Evolutionary conservation across 176 grass and related monocot species (phyloP).

Genomic region (Ampelocalamus luodianensis): DNA sequence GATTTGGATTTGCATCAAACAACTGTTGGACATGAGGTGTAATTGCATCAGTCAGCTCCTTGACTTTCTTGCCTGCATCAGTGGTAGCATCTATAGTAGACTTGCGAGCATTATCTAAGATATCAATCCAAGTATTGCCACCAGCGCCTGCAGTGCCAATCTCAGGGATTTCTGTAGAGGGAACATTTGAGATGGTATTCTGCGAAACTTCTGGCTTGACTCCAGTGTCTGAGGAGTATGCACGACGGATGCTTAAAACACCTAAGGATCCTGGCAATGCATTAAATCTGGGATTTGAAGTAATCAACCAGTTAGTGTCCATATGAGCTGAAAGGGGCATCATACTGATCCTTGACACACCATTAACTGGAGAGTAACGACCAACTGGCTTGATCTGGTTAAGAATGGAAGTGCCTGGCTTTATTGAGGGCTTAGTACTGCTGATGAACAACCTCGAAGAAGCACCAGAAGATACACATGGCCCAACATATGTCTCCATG

Average conservation of each 20-base stretch:
- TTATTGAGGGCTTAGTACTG: slow-evolving; percentile 36
- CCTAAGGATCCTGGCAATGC: slow-evolving; percentile 37
- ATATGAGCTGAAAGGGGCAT: slow-evolving; percentile 31
- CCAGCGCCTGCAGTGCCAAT: slow-evolving; percentile 35
- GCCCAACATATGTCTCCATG: slow-evolving; percentile 45
- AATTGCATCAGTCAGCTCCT: slow-evolving; percentile 65
- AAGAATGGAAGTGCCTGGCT: slow-evolving; percentile 15
- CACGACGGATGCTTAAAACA: slow-evolving; percentile 32
- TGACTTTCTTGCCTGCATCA: slow-evolving; percentile 62
- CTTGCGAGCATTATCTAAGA: slow-evolving; percentile 60
- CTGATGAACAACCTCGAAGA: slow-evolving; percentile 38
- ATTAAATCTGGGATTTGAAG: slow-evolving; percentile 37
- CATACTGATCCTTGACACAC: slow-evolving; percentile 32
- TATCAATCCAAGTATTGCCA: slow-evolving; percentile 58
- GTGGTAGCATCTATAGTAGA: slow-evolving; percentile 59
- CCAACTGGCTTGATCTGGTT: slow-evolving; percentile 34
- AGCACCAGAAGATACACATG: slow-evolving; percentile 33
- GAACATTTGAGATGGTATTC: slow-evolving; percentile 44
- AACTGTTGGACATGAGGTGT: slow-evolving; percentile 69
- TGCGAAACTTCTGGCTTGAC: slow-evolving; percentile 46
- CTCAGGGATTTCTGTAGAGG: slow-evolving; percentile 47
- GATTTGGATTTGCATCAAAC: slow-evolving; percentile 75
- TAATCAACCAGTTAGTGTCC: slow-evolving; percentile 40
- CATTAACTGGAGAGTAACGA: slow-evolving; percentile 24
- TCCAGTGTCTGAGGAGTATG: slow-evolving; percentile 62